Evolutionary conservation across 352 stramenopile species (phyloP), one percentile per base, ranked within the genome.

Genomic region (Globisporangium nodosum): DNA sequence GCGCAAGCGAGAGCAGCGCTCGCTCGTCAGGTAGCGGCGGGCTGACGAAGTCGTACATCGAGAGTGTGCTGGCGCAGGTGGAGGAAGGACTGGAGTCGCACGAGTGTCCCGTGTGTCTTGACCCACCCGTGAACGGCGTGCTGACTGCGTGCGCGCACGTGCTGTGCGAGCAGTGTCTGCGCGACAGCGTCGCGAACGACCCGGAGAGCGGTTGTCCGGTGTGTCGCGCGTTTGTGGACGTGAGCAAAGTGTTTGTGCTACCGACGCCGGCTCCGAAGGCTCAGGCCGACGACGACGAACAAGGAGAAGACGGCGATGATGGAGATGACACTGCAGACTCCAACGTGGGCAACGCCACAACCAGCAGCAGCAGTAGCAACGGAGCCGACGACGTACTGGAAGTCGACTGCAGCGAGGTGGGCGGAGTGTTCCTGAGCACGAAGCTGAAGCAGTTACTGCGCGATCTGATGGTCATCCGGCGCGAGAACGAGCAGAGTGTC

Each of bases 81-180:
- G 73, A 92, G 54, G 83, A 87, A 42, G 83, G 80, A 16, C 65
- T 93, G 16, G 81, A 90, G 35, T 74, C 72, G 5, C 81, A 93
- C 42, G 88, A 96, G 58, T 96, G 88, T 52, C 86, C 87, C 5
- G 79, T 96, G 37, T 96, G 88, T 53, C 63, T 96, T 5, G 88
- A 96, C 35, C 68, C 75, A 11, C 87, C 87, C 15, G 60, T 70
- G 11, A 39, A 69, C 0, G 83, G 83, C 1, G 84, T 97, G 42
- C 64, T 97, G 40, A 96, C 89, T 5, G 69, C 80, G 2, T 97
- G 90, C 59, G 84, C 81, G 0, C 88, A 97, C 56, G 63, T 96
- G 35, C 67, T 97, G 43, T 97, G 90, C 49, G 68, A 81, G 5
- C 46, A 77, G 13, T 97, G 90, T 58, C 66, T 96, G 11, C 70